These are phyloP conservation scores for Pleomassaria siparia DNA, from an alignment of 2,329 filamentous ascomycete species.

Conservation along the genomic window DNA sequence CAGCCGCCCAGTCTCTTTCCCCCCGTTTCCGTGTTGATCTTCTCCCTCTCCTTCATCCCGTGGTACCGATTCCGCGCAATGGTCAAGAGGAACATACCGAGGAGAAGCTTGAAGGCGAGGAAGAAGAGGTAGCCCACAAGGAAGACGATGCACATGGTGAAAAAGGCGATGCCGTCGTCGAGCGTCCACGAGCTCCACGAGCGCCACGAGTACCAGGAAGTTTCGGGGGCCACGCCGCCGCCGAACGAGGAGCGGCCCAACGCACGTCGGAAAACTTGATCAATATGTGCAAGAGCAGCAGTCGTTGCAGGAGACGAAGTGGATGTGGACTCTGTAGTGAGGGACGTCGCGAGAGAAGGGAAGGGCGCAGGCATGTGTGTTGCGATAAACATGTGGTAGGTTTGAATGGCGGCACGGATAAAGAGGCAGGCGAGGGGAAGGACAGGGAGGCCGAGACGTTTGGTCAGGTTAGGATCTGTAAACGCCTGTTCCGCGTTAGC, in stretches of 20 bases:
- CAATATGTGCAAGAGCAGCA: slow-evolving; percentile 76
- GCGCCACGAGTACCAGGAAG: slow-evolving; percentile 28
- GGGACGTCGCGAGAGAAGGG: slow-evolving; percentile 65
- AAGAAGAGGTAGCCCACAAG: slow-evolving; percentile 82
- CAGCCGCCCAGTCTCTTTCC: slow-evolving; percentile 79
- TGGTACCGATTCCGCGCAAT: slow-evolving; percentile 79
- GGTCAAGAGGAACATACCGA: slow-evolving; percentile 83
- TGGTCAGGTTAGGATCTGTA: slow-evolving; percentile 83
- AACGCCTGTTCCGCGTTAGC: slow-evolving; percentile 65
- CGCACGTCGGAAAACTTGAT: slow-evolving; percentile 74
- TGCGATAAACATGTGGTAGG: slow-evolving; percentile 96
- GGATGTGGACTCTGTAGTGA: slow-evolving; percentile 58
- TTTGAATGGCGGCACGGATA: slow-evolving; percentile 90
- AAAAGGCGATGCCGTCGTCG: slow-evolving; percentile 72
- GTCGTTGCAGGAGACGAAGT: slow-evolving; percentile 69
- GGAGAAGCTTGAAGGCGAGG: slow-evolving; percentile 75
- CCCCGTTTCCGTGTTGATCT: slow-evolving; percentile 59
- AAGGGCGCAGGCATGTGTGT: slow-evolving; percentile 79
- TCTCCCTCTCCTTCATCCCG: slow-evolving; percentile 73
- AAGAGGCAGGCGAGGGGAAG: slow-evolving; percentile 93
- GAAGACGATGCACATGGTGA: slow-evolving; percentile 85
- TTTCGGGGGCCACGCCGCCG: slow-evolving; percentile 35
- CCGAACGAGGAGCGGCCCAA: slow-evolving; percentile 73
- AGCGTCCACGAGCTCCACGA: slow-evolving; percentile 62
- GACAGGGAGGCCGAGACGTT: slow-evolving; percentile 84